These are phyloP conservation scores for Lasiodiplodia gonubiensis DNA, from an alignment of 2,329 filamentous ascomycete species.

Conservation along the genomic window DNA sequence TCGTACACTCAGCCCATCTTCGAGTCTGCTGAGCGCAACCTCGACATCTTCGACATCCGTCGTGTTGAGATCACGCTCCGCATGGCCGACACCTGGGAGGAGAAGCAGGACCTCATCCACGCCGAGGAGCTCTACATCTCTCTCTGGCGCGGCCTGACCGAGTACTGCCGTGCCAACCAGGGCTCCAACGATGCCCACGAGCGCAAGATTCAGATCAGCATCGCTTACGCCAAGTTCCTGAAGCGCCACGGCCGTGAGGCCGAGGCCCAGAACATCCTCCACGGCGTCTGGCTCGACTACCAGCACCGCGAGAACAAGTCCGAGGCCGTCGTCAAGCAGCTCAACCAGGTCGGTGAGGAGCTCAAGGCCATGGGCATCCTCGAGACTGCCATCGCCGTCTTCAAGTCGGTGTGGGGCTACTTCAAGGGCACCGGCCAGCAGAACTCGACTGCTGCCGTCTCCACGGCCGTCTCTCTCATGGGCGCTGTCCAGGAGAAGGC, in stretches of 20 bases:
- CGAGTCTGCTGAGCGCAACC: slow-evolving; percentile 27
- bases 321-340: slow-evolving; percentile 26
- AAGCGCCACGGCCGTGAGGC: slow-evolving; percentile 25
- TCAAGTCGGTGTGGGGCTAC: slow-evolving; percentile 35
- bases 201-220: slow-evolving; percentile 28
- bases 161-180: slow-evolving; percentile 26
- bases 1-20: slow-evolving; percentile 29
- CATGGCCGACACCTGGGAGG: slow-evolving; percentile 33
- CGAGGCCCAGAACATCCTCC: slow-evolving; percentile 28
- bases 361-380: slow-evolving; percentile 29
- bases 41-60: slow-evolving; percentile 29
- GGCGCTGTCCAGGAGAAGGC: slow-evolving; percentile 33
- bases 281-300: slow-evolving; percentile 29
- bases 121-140: slow-evolving; percentile 36
- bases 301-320: slow-evolving; percentile 30
- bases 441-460: slow-evolving; percentile 37
- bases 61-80: slow-evolving; percentile 28
- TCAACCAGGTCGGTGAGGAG: slow-evolving; percentile 29
- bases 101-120: slow-evolving; percentile 35
- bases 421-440: slow-evolving; percentile 36
- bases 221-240: slow-evolving; percentile 27
- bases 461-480: slow-evolving; percentile 35
- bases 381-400: slow-evolving; percentile 27
- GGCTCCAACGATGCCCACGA: slow-evolving; percentile 22
- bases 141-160: slow-evolving; percentile 27